Evolutionary conservation across 768 basidiomycete genomes (phyloP), one percentile per base, ranked within the genome.

Genomic region (Lactarius akahatsu): DNA sequence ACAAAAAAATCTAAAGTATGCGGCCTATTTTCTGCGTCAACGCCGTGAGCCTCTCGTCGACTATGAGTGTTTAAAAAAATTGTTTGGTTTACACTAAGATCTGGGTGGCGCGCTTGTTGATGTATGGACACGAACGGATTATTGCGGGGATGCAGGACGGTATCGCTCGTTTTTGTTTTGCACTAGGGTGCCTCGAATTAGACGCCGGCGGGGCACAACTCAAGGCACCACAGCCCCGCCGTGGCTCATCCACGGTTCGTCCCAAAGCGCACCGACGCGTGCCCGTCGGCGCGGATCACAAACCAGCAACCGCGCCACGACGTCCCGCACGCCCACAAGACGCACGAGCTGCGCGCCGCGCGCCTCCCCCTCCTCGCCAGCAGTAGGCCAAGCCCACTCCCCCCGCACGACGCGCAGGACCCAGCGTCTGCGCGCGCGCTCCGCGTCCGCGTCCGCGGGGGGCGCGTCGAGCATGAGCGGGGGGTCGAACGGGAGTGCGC

Each of bases 371-470:
- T 18, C 57, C 47, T 23, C 47, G 11, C 23, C 52, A 30, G 75
- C 52, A 26, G 36, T 20, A 38, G 91, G 90, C 91, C 91, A 95
- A 61, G 79, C 73, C 76, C 87, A 95, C 73, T 91, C 88, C 54
- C 87, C 90, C 73, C 85, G 83, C 16, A 92, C 93, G 71, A 96
- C 94, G 60, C 84, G 81, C 80, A 93, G 85, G 70, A 95, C 78
- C 81, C 89, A 87, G 61, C 78, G 79, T 67, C 85, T 75, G 69
- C 78, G 72, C 58, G 71, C 73, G 8, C 68, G 83, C 76, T 73
- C 81, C 78, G 56, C 77, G 73, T 63, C 77, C 74, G 68, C 52
- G 72, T 62, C 70, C 56, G 68, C 73, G 64, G 67, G 64, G 75
- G 72, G 62, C 68, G 64, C 59, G 63, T 69, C 61, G 66, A 63